Evolutionary conservation across 169 alveolate genomes (phyloP).

Genomic region (Fabrea salina): DNA sequence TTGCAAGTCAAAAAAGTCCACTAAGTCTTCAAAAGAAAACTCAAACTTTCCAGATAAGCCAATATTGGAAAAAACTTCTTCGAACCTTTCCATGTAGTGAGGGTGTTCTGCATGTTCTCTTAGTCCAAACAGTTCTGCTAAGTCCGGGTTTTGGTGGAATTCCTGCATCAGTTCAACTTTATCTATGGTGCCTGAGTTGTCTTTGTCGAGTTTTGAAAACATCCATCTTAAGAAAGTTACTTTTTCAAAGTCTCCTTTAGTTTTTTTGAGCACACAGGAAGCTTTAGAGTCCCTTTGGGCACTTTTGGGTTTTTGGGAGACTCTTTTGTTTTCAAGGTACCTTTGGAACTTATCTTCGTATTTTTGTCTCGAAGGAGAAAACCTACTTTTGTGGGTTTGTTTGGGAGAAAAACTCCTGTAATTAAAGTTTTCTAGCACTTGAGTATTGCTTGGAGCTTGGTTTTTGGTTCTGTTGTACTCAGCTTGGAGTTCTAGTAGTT

Average conservation of each 20-base stretch:
- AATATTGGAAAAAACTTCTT: not conserved
- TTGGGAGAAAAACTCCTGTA: not conserved
- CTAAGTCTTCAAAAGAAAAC: slow-evolving; percentile 17
- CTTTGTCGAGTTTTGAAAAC: slow-evolving; percentile 24
- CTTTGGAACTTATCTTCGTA: slow-evolving; percentile 6
- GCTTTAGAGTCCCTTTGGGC: not conserved
- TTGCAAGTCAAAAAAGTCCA: slow-evolving; percentile 12
- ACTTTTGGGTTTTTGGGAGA: not conserved
- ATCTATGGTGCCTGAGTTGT: slow-evolving; percentile 16
- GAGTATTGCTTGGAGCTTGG: not conserved
- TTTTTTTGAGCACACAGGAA: not conserved
- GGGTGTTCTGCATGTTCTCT: not conserved
- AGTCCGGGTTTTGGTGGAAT: slow-evolving; percentile 1
- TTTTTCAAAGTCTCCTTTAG: not conserved
- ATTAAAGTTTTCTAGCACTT: not conserved
- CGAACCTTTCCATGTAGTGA: slow-evolving; percentile 8
- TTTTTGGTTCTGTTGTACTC: slow-evolving; percentile 1
- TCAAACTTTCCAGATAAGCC: not conserved
- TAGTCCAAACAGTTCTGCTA: slow-evolving; percentile 18
- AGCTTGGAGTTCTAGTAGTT: not conserved
- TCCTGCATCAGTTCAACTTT: slow-evolving; percentile 27
- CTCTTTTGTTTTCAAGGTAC: not conserved
- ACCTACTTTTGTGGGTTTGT: not conserved
- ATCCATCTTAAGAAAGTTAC: not conserved
- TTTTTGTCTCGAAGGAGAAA: not conserved